Conservation (phyloP, 768 basidiomycete species). For the Amanita thiersii region DNA sequence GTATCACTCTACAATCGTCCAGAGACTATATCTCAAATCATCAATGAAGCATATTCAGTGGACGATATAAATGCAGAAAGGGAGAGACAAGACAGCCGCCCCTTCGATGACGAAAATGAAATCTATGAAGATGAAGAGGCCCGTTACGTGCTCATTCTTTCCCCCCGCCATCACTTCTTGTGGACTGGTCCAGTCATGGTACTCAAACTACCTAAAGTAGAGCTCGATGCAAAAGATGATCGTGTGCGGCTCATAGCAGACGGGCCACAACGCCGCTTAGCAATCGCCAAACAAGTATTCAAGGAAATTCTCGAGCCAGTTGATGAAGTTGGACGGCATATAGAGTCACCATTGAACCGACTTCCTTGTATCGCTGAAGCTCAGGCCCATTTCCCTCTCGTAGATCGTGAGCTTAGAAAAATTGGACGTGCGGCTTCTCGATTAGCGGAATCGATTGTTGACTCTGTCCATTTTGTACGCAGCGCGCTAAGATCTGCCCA, state of each 20-base stretch:
- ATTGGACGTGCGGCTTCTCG: slow-evolving; percentile 86
- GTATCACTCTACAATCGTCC: slow-evolving; percentile 67
- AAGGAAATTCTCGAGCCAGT: slow-evolving; percentile 50
- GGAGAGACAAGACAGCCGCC: slow-evolving; percentile 24
- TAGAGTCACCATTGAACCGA: slow-evolving; percentile 30
- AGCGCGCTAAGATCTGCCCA: slow-evolving; percentile 49
- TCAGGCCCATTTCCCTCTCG: slow-evolving; percentile 84
- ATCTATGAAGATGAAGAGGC: slow-evolving; percentile 49
- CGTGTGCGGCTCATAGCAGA: slow-evolving; percentile 91
- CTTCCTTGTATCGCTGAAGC: slow-evolving; percentile 62
- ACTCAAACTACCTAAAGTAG: slow-evolving; percentile 63
- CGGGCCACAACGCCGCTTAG: slow-evolving; percentile 72
- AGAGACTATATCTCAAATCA: slow-evolving; percentile 68
- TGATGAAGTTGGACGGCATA: slow-evolving; percentile 47
- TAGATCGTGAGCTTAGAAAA: slow-evolving; percentile 85
- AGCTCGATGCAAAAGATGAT: slow-evolving; percentile 79
- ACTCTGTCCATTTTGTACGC: slow-evolving; percentile 84
- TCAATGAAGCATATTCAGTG: slow-evolving; percentile 80
- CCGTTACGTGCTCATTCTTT: slow-evolving; percentile 78
- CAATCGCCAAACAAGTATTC: slow-evolving; percentile 72
- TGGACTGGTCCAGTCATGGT: slow-evolving; percentile 90
- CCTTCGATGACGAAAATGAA: slow-evolving; percentile 5
- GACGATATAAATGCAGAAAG: slow-evolving; percentile 53
- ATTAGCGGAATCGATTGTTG: slow-evolving; percentile 87
- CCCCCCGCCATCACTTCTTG: slow-evolving; percentile 78